A percentile compares a stretch with the other conserved stretches of the same genome.
Evolutionary conservation across 768 basidiomycete species (phyloP).

Genomic region (Leccinum obscurum): DNA sequence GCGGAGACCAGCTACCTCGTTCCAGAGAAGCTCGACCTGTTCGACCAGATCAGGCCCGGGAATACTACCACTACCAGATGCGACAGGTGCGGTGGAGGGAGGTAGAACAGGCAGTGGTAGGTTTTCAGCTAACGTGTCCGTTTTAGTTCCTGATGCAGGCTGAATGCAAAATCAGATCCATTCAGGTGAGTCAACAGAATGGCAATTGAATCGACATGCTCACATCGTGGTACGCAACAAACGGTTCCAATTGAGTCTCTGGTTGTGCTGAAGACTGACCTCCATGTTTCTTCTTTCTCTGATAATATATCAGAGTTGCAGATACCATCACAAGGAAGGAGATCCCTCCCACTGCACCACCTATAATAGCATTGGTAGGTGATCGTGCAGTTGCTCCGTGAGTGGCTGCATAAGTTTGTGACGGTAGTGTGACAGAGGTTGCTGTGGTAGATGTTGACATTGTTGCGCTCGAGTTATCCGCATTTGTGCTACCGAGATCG

Average conservation of each 20-base stretch:
- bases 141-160: no score
- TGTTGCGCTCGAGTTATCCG: neutral
- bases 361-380: slow-evolving; percentile 4
- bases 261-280: neutral
- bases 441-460: neutral
- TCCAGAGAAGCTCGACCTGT: neutral
- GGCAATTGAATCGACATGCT: no score
- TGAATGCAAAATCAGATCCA: no score
- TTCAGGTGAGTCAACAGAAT: no score
- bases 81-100: no score
- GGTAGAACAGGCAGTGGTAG: no score
- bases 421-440: neutral
- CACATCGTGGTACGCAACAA: neutral
- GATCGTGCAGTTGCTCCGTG: neutral
- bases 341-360: slow-evolving; percentile 8
- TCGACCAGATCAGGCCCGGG: neutral
- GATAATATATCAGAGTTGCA: neutral
- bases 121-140: no score
- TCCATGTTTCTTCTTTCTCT: neutral
- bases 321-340: neutral
- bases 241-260: neutral
- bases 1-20: neutral
- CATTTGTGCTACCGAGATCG: neutral
- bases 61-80: neutral
- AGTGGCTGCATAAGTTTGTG: neutral